A percentile compares a stretch with the other conserved stretches of the same genome.
These are phyloP conservation scores for Plasmodium blacklocki DNA, from an alignment of 169 alveolate species.

Conservation along the genomic window DNA sequence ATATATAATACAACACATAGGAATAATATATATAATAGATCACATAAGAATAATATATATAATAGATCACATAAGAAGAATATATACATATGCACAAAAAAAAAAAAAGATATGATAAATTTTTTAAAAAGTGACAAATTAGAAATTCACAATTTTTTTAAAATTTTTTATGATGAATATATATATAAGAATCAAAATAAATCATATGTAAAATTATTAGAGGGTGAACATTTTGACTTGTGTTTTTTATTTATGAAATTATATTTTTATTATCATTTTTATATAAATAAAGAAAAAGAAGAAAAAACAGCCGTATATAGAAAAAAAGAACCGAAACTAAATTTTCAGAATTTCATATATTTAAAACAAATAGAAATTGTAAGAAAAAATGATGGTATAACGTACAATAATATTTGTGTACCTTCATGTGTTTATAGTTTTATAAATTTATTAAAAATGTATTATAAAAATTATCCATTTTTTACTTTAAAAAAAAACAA, in stretches of 20 bases:
- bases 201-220: constrained; percentile 35
- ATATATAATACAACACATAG: background rate
- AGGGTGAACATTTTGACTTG: constrained; percentile 34
- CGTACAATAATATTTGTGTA: constrained; percentile 40
- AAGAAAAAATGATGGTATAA: constrained; percentile 3
- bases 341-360: constrained; percentile 45
- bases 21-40: no score
- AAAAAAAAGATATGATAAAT: background rate
- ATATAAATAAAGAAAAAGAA: background rate
- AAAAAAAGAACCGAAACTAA: background rate
- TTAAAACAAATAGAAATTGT: constrained; percentile 56
- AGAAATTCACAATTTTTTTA: constrained; percentile 32
- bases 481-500: constrained; percentile 9
- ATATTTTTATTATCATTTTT: constrained; percentile 22
- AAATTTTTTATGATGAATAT: constrained; percentile 52
- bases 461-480: constrained; percentile 40
- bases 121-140: constrained; percentile 23
- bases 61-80: background rate
- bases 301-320: no score
- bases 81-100: background rate
- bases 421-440: constrained; percentile 60
- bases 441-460: constrained; percentile 52
- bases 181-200: constrained; percentile 48
- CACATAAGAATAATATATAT: background rate
- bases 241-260: constrained; percentile 64